phyloP scores from a whole-genome alignment of 2,329 filamentous ascomycete species.

The Exophiala sideris region DNA sequence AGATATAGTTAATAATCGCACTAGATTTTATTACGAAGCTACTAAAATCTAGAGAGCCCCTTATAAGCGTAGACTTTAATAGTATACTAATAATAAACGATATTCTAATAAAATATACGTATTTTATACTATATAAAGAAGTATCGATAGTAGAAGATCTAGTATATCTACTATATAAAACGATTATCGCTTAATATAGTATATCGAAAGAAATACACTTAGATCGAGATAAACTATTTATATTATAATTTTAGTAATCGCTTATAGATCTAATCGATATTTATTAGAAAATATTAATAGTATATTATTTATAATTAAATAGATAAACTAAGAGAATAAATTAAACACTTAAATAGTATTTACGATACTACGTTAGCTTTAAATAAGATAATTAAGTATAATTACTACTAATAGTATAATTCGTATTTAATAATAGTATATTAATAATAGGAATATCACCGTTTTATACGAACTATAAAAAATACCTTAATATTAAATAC shows the following conservation, averaged over 20 bases:
- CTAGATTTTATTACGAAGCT: slow-evolving; percentile 9
- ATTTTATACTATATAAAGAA: slow-evolving; percentile 1
- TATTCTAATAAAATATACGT: neutral
- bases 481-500: slow-evolving; percentile 3
- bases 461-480: slow-evolving; percentile 15
- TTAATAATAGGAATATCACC: slow-evolving; percentile 4
- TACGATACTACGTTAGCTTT: slow-evolving; percentile 20
- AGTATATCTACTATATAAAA: neutral
- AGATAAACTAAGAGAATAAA: slow-evolving; percentile 20
- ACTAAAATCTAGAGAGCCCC: slow-evolving; percentile 4
- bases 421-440: slow-evolving; percentile 5
- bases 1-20: neutral
- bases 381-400: slow-evolving; percentile 15
- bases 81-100: neutral
- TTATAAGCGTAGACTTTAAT: slow-evolving; percentile 2
- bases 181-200: neutral
- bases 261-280: neutral
- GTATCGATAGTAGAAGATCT: neutral
- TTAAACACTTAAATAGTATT: slow-evolving; percentile 19
- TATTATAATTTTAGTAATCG: slow-evolving; percentile 1
- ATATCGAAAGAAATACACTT: neutral
- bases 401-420: slow-evolving; percentile 5
- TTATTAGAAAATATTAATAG: slow-evolving; percentile 8
- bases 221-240: neutral
- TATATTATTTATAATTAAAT: slow-evolving; percentile 15